These are phyloP conservation scores for Colletotrichum neosansevieriae DNA, from an alignment of 2,329 filamentous ascomycete species.

Conservation along the genomic window DNA sequence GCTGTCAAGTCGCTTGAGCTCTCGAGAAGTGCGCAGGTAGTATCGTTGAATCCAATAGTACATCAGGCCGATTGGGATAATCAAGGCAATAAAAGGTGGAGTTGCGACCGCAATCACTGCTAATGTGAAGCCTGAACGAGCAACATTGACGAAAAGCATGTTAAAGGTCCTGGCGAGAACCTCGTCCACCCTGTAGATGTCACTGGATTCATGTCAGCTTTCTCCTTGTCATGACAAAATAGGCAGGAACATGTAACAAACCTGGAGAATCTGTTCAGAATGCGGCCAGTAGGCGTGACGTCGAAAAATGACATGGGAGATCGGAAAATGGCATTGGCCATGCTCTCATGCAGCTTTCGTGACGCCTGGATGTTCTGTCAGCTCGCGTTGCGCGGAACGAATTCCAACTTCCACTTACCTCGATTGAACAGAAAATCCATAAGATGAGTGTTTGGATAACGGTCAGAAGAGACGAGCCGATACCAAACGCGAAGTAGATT, in stretches of 20 bases:
- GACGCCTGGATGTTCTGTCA: constrained; percentile 72
- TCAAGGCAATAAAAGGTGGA: constrained; percentile 83
- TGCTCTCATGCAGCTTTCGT: constrained; percentile 94
- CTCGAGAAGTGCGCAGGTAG: constrained; percentile 94
- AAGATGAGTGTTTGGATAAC: constrained; percentile 93
- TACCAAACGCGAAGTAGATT: constrained; percentile 94
- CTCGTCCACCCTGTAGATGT: constrained; percentile 88
- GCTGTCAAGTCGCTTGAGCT: constrained; percentile 95
- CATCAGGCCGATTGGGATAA: constrained; percentile 82
- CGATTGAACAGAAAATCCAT: constrained; percentile 99
- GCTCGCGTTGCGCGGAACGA: not conserved
- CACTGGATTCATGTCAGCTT: constrained; percentile 55
- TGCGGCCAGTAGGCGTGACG: constrained; percentile 94
- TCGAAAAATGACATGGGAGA: constrained; percentile 99
- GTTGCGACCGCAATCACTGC: constrained; percentile 85
- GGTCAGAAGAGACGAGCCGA: constrained; percentile 86
- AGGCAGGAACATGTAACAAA: constrained; percentile 53
- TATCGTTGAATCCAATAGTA: constrained; percentile 97
- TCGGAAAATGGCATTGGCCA: constrained; percentile 97
- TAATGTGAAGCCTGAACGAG: constrained; percentile 84
- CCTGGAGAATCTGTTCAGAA: constrained; percentile 96
- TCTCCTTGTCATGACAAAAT: not conserved
- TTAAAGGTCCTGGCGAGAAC: constrained; percentile 97
- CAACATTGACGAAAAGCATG: constrained; percentile 87
- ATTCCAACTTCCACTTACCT: constrained; percentile 66